Evolutionary conservation across 768 basidiomycete genomes (phyloP), one percentile per base, ranked within the genome.

Genomic region (Auriscalpium vulgare): DNA sequence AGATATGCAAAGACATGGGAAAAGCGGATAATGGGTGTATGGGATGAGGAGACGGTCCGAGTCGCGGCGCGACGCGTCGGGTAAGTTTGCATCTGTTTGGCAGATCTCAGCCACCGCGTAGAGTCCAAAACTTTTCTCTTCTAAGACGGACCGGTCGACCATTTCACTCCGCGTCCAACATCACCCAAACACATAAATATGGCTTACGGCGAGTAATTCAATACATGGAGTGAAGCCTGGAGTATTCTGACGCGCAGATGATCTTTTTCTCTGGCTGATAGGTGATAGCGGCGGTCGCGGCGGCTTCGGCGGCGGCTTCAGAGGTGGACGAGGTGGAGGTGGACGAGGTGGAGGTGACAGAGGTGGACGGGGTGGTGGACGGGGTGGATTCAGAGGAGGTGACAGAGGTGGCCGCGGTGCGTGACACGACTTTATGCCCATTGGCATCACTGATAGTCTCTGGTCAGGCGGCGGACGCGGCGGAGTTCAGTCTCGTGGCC

Each of bases 271-370:
- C 40, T 43, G 40, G n/a, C 40, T 43, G 40, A 11, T 52, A 80
- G 82, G 81, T 63, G 74, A 65, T 74, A 78, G 87, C 70, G 91
- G 91, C 58, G 84, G 85, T 65, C 84, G 90, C 59, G 89, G 89
- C 37, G 85, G 84, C 62, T 85, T 84, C 71, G 76, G 78, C 53
- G 78, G 78, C 59, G 69, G 80, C 17, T 59, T 65, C 47, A 51
- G 68, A 36, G 58, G 68, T 9, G 55, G 64, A 35, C 60, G 65
- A 43, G 63, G 65, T 37, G 61, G 66, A 11, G 57, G 65, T 21
- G 62, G 40, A n/a, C 13, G 50, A 35, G 50, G 50, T 45, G 52
- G 52, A 4, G 57, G 65, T 21, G 62, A 51, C 36, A 23, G 50
- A 35, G 50, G 50, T 45, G 52, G 52, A 4, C 36, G 50, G 37